Evolutionary conservation across 306 rosid species (phyloP), one percentile per base, ranked within the genome.

Genomic region (Oxytropis ochrocephala): DNA sequence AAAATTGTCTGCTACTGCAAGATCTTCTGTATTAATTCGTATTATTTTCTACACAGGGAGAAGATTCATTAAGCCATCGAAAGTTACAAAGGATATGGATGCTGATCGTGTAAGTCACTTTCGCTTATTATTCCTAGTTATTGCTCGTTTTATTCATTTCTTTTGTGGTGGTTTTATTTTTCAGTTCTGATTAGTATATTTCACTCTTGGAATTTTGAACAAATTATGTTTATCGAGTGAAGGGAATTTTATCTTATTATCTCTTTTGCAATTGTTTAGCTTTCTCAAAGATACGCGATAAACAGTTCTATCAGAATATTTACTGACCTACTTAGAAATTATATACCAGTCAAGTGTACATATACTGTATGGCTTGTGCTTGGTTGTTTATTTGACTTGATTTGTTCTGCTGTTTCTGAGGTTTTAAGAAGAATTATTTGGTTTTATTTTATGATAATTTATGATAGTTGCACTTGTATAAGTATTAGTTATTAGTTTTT

Each of bases 1-100:
- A 5, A 17, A 30, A 6, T 27, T 27, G 21, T 13, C 13, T 19
- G 18, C 17, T 0, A 14, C n/a, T 69, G 18, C 43, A 10, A 4
- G 32, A 13, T 33, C 11, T 35, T 11, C 6, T 42, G 36, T 16
- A 7, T 8, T 33, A 8, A 49, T 18, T 16, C 13, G 7, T 16
- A 11, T 6, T 13, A 14, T 62, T 29, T 68, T 32, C 27, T 11
- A 16, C 18, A 8, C 72, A 87, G 98, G 98, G 58, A 93, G 81
- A 86, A 84, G 90, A 76, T 62, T 47, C 38, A 70, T 93, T 24
- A 93, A 93, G 85, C 96, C 98, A 1, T 69, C 86, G 0, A 93
- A 86, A 76, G 18, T 70, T 51, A 78, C 96, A 11, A 79, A 81
- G 67, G 98, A 86, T 3, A 90, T 93, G 97, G 94, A 93, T 55